phyloP scores from a whole-genome alignment of 225 moss, liverwort and hornwort species.

The Antitrichia curtipendula region DNA sequence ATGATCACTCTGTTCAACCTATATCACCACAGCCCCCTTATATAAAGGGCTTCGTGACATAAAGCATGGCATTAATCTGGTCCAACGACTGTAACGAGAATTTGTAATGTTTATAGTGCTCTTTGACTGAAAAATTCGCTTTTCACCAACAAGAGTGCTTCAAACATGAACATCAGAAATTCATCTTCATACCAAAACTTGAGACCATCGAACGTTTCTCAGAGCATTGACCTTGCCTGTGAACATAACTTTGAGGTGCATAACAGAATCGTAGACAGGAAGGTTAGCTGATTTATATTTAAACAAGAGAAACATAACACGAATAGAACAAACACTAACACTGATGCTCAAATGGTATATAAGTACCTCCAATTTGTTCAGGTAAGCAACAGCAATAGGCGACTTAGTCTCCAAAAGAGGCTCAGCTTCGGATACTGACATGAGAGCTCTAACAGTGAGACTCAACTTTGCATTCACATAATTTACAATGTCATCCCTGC shows the following conservation, averaged over 20 bases:
- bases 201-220: not conserved
- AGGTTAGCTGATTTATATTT: not conserved
- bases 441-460: slow-evolving; percentile 28
- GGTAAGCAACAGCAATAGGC: slow-evolving; percentile 43
- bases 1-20: not conserved
- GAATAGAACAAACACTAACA: not conserved
- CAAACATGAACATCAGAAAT: not conserved
- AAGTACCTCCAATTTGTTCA: slow-evolving; percentile 27
- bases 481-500: slow-evolving; percentile 62
- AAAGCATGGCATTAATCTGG: not conserved
- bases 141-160: not conserved
- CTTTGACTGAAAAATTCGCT: not conserved
- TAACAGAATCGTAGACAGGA: not conserved
- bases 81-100: not conserved
- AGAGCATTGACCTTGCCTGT: not conserved
- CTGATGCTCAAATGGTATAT: not conserved
- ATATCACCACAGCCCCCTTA: not conserved
- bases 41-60: not conserved
- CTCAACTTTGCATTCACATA: slow-evolving; percentile 61
- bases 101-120: not conserved
- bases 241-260: not conserved
- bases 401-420: slow-evolving; percentile 25
- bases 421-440: slow-evolving; percentile 37
- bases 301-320: not conserved
- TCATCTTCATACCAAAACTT: not conserved